Evolutionary conservation across 495 filamentous ascomycete species (phyloP).

Genomic region (Penicillium crystallinum): DNA sequence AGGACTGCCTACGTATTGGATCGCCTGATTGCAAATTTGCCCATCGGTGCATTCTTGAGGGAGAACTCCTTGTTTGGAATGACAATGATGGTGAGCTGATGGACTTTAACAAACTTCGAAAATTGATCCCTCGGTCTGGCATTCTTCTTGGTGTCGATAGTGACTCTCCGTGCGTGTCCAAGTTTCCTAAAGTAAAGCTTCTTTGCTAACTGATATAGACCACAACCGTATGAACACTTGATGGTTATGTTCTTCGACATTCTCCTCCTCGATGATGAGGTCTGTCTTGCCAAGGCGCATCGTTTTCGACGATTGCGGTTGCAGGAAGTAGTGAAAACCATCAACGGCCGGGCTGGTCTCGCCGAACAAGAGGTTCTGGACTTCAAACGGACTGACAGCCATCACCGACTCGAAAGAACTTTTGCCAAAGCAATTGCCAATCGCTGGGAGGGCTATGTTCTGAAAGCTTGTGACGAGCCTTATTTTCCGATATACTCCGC

Average conservation of each 20-base stretch:
- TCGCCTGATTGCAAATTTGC: constrained; percentile 51
- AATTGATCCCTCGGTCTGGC: constrained; percentile 71
- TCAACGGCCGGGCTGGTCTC: constrained; percentile 55
- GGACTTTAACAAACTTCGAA: constrained; percentile 74
- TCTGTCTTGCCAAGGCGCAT: constrained; percentile 56
- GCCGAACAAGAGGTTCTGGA: constrained; percentile 58
- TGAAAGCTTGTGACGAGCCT: constrained; percentile 73
- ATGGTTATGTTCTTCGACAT: constrained; percentile 84
- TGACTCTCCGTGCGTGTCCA: constrained; percentile 61
- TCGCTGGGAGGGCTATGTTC: constrained; percentile 68
- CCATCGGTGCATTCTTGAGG: constrained; percentile 69
- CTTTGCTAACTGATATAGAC: constrained; percentile 31
- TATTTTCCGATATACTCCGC: constrained; percentile 58
- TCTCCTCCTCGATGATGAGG: constrained; percentile 63
- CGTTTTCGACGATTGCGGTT: constrained; percentile 56
- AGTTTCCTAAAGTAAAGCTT: too few species aligned
- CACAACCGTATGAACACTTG: constrained; percentile 65
- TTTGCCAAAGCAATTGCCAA: constrained; percentile 62
- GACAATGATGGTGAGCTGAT: constrained; percentile 56
- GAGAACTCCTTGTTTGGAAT: constrained; percentile 74
- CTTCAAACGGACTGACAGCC: constrained; percentile 45
- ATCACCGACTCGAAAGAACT: constrained; percentile 47
- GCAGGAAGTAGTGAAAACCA: constrained; percentile 49
- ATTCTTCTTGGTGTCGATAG: constrained; percentile 58
- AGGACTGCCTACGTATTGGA: constrained; percentile 54